phyloP scores from a whole-genome alignment of 208 protist genomes.

The Acanthamoeba culbertsoni region DNA sequence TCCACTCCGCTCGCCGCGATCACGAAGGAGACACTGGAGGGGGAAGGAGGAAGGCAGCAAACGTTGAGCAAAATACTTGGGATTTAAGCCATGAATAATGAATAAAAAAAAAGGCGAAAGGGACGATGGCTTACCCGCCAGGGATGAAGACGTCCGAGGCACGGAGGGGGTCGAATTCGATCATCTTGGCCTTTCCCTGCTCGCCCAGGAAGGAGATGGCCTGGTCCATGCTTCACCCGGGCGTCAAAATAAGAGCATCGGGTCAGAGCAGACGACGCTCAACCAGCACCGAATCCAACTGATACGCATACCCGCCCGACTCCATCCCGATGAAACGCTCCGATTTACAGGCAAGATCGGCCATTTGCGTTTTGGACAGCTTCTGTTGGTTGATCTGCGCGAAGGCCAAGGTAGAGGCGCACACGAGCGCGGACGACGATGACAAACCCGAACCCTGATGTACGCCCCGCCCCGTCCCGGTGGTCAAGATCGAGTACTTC shows the following conservation, averaged over 20 bases:
- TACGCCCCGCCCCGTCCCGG: too few species aligned
- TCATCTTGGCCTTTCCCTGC: conserved; percentile 61
- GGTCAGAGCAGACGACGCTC: not conserved
- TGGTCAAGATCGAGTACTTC: not conserved
- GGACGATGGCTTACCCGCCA: not conserved
- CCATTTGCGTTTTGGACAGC: conserved; percentile 56
- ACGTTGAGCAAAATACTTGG: not conserved
- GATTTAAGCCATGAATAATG: not conserved
- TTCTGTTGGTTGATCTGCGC: conserved; percentile 49
- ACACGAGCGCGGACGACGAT: conserved; percentile 67
- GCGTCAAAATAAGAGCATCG: not conserved
- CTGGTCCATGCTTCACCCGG: conserved; percentile 70
- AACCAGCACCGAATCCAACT: not conserved
- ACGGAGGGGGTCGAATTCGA: conserved; percentile 71
- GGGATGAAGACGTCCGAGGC: conserved; percentile 59
- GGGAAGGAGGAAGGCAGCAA: not conserved
- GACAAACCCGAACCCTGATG: conserved; percentile 67
- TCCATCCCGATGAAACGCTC: conserved; percentile 73
- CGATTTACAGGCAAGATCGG: conserved; percentile 37
- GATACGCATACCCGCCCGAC: conserved; percentile 61
- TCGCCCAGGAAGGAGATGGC: conserved; percentile 72
- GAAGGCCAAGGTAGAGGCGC: conserved; percentile 62
- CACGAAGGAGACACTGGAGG: conserved; percentile 63
- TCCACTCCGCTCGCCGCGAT: conserved; percentile 65
- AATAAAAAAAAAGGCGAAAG: not conserved